A percentile compares a stretch with the other conserved stretches of the same genome.
phyloP scores from a whole-genome alignment of 805 yeast species.

The Starmerella vaccinii region DNA sequence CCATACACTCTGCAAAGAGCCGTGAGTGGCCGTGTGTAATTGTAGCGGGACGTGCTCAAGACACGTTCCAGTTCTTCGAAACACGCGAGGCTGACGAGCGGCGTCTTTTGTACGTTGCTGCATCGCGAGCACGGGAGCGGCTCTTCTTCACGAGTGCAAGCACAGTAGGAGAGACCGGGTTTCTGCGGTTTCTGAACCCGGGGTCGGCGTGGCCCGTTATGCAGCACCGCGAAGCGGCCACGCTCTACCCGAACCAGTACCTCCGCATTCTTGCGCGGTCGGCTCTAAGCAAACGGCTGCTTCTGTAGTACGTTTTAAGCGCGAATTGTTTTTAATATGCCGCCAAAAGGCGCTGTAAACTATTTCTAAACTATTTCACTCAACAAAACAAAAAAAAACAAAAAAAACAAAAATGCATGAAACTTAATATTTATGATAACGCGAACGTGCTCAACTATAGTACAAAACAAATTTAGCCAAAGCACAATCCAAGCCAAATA shows the following conservation, averaged over 20 bases:
- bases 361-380: too few relatives aligned
- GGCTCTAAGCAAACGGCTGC: not conserved
- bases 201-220: not conserved
- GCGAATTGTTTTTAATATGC: too few relatives aligned
- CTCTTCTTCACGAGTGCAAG: constrained; percentile 9
- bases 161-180: not conserved
- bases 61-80: not conserved
- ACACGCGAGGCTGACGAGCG: constrained; percentile 19
- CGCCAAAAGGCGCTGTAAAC: too few relatives aligned
- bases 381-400: too few relatives aligned
- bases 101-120: constrained; percentile 26
- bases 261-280: not conserved
- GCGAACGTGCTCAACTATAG: too few relatives aligned
- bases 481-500: too few relatives aligned
- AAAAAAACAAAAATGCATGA: too few relatives aligned
- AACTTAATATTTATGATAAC: too few relatives aligned
- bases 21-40: constrained; percentile 21
- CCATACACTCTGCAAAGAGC: constrained; percentile 22
- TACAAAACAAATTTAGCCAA: too few relatives aligned
- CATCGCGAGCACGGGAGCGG: constrained; percentile 25
- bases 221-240: not conserved
- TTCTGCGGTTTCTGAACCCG: not conserved
- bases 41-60: constrained; percentile 7
- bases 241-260: not conserved
- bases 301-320: not conserved